phyloP scores from a whole-genome alignment of 106 monocot species.

The Platanthera zijinensis region DNA sequence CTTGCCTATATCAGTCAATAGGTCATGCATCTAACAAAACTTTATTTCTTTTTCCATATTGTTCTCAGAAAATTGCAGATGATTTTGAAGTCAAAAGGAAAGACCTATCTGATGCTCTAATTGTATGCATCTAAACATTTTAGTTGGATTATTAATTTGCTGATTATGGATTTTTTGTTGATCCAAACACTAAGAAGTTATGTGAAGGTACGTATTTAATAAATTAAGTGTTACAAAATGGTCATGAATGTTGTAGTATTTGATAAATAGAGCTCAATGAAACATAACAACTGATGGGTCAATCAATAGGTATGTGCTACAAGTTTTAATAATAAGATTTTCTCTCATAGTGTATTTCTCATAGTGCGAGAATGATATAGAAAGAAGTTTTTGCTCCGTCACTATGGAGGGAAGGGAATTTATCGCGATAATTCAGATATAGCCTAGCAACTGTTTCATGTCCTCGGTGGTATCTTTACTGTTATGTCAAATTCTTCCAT shows the following conservation, averaged over 20 bases:
- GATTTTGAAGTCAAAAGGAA: constrained; percentile 53
- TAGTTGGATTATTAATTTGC: neutral
- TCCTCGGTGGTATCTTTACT: constrained; percentile 60
- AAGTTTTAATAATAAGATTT: neutral
- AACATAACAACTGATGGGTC: neutral
- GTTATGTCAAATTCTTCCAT: constrained; percentile 40
- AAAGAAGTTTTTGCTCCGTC: constrained; percentile 34
- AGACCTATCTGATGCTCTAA: constrained; percentile 48
- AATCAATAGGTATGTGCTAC: neutral
- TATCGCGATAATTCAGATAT: constrained; percentile 28
- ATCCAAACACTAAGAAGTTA: neutral
- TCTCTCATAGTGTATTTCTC: neutral
- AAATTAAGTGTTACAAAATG: neutral
- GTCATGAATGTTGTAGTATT: neutral
- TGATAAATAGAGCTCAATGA: neutral
- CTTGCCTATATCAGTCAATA: neutral
- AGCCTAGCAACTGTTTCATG: constrained; percentile 27
- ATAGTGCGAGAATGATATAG: constrained; percentile 61
- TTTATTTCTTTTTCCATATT: constrained; percentile 8
- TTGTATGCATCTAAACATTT: constrained; percentile 41
- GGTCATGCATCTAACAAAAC: neutral
- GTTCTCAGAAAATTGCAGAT: constrained; percentile 48
- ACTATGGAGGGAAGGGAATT: constrained; percentile 20
- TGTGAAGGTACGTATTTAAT: constrained; percentile 1
- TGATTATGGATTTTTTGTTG: neutral